Base-by-base conservation (phyloP, 768 basidiomycete species). In the Pulveroboletus sp. region DNA sequence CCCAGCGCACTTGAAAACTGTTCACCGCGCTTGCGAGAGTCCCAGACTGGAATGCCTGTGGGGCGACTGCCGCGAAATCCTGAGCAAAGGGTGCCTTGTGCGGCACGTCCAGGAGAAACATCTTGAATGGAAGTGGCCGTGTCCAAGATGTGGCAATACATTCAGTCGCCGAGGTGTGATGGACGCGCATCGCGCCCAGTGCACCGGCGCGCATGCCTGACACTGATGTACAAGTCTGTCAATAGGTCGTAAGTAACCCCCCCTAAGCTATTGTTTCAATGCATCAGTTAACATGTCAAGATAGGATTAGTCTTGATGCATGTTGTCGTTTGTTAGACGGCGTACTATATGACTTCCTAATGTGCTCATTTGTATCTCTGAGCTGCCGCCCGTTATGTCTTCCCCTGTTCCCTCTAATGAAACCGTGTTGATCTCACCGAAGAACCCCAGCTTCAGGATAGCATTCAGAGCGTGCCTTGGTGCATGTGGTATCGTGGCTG, bases 21-120 rank as follows among this genome's bases (percentile, higher is more conserved):
- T 42, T 8, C 63, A 64, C 12, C 5, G 43, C 6, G 37, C n/a
- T 4, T 44, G 40, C n/a, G 50, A 40, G 6, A 11, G 29, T 2
- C 31, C 43, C 13, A 54, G 41, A 42, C 29, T 46, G 12, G 2
- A 7, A 7, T 65, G 63, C 30, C 27, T 2, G 14, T 65, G 63
- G 63, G 17, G 17, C 22, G 6, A n/a, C 6, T 65, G 63, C 10
- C 45, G 45, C 3, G 64, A 63, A 0, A 17, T 2, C 6, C 42
- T 65, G 4, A 57, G 9, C 6, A 60, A 11, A 9, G 56, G 49
- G 1, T 53, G 50, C 6, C 35, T 66, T 17, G 45, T 53, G 5
- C 36, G 67, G 1, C 64, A 66, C 20, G 46, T 68, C 3, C 49
- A 62, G 32, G 64, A 64, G 13, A 54, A 1, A 6, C 67, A 66